These are phyloP conservation scores for Fomitopsis palustris DNA, from an alignment of 1,284 basidiomycete genomes.

Conservation along the genomic window DNA sequence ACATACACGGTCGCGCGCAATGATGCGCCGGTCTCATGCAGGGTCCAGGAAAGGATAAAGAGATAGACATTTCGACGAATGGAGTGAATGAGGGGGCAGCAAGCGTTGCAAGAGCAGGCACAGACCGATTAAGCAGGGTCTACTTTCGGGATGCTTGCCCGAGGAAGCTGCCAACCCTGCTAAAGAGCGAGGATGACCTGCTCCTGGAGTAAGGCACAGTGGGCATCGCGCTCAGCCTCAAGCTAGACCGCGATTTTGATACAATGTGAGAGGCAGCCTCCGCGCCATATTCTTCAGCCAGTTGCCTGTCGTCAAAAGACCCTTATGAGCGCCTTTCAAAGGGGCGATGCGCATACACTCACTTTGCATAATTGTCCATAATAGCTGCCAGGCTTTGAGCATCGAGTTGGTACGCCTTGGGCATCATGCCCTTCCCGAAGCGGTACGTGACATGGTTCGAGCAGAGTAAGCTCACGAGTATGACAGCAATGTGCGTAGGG, in stretches of 20 bases:
- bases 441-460: constrained; percentile 64
- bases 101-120: not conserved
- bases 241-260: constrained; percentile 35
- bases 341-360: constrained; percentile 16
- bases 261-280: constrained; percentile 40
- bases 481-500: constrained; percentile 48
- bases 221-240: constrained; percentile 32
- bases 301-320: constrained; percentile 28
- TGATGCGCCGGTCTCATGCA: too few species aligned
- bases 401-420: constrained; percentile 58
- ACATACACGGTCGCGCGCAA: too few species aligned
- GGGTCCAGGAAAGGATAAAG: too few species aligned
- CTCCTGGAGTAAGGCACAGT: constrained; percentile 26
- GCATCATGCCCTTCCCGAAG: constrained; percentile 66
- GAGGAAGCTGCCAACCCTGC: not conserved
- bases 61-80: too few species aligned
- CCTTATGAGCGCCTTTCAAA: not conserved
- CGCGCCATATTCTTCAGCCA: constrained; percentile 43
- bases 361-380: constrained; percentile 63
- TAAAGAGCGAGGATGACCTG: constrained; percentile 10
- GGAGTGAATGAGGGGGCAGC: too few species aligned
- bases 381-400: constrained; percentile 55
- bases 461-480: constrained; percentile 50
- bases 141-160: not conserved
- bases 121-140: not conserved